These are phyloP conservation scores for Alternaria dauci DNA, from an alignment of 2,329 filamentous ascomycete species.

Conservation along the genomic window DNA sequence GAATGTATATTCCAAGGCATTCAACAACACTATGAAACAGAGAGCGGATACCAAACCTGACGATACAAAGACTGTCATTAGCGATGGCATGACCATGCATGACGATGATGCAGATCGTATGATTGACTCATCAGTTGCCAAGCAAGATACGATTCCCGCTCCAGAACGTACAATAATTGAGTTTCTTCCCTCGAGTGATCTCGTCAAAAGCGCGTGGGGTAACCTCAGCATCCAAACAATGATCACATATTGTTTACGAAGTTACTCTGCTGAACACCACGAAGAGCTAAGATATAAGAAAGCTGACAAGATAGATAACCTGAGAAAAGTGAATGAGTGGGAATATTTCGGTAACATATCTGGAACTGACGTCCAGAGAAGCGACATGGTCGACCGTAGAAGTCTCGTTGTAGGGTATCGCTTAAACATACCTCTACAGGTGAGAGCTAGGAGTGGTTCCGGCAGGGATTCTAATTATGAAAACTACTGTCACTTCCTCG, in stretches of 20 bases:
- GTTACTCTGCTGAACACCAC: neutral
- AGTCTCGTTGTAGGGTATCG: neutral
- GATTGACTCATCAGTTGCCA: neutral
- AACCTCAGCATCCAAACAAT: neutral
- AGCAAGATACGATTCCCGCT: neutral
- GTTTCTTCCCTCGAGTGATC: neutral
- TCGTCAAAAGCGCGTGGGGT: neutral
- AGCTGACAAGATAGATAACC: rapidly evolving
- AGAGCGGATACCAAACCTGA: neutral
- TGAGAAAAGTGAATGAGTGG: neutral
- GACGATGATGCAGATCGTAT: neutral
- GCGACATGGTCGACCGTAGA: neutral
- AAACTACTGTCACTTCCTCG: too few species aligned
- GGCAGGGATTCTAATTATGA: too few species aligned
- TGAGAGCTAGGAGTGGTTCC: neutral
- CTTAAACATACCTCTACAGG: neutral
- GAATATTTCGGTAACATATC: neutral
- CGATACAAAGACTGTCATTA: neutral
- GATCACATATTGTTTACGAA: rapidly evolving
- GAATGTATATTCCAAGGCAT: neutral
- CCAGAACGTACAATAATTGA: rapidly evolving
- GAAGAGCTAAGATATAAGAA: neutral
- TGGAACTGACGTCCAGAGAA: neutral
- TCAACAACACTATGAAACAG: neutral
- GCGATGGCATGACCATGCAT: neutral